These are phyloP conservation scores for Crucibulum laeve DNA, from an alignment of 768 basidiomycete species.

Conservation along the genomic window DNA sequence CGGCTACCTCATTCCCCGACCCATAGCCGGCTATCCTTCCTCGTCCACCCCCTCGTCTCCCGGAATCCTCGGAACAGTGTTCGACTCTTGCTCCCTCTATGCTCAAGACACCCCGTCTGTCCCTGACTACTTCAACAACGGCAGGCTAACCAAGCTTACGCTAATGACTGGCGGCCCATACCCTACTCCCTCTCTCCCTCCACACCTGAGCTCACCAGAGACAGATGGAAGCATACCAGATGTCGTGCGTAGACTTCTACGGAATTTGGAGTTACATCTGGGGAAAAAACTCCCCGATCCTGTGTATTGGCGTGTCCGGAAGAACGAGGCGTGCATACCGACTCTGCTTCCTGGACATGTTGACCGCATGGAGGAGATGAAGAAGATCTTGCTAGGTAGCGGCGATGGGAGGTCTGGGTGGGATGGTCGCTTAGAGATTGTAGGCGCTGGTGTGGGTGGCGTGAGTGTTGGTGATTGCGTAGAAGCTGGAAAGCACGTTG, in stretches of 20 bases:
- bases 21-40: conserved; percentile 46
- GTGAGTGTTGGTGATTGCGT: conserved; percentile 88
- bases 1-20: conserved; percentile 90
- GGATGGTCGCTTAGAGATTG: conserved; percentile 52
- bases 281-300: conserved; percentile 49
- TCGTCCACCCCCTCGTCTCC: conserved; percentile 13
- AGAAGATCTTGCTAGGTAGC: conserved; percentile 29
- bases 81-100: conserved; percentile 78
- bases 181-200: conserved; percentile 19
- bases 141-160: conserved; percentile 69
- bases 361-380: conserved; percentile 60
- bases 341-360: conserved; percentile 71
- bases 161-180: conserved; percentile 90
- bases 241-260: conserved; percentile 23
- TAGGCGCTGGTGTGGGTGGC: conserved; percentile 85
- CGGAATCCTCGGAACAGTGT: conserved; percentile 80
- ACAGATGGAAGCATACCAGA: conserved; percentile 17
- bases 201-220: conserved; percentile 18
- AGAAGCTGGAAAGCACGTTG: conserved; percentile 61
- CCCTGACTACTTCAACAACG: conserved; percentile 18
- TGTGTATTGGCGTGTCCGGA: conserved; percentile 43
- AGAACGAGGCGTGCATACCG: conserved; percentile 74
- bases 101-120: conserved; percentile 36
- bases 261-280: conserved; percentile 43
- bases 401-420: conserved; percentile 23